Percentiles rank a stretch among this genome's conserved stretches.
Evolutionary conservation across 495 filamentous ascomycete genomes (phyloP).

Genomic region (Cryomyces antarcticus): DNA sequence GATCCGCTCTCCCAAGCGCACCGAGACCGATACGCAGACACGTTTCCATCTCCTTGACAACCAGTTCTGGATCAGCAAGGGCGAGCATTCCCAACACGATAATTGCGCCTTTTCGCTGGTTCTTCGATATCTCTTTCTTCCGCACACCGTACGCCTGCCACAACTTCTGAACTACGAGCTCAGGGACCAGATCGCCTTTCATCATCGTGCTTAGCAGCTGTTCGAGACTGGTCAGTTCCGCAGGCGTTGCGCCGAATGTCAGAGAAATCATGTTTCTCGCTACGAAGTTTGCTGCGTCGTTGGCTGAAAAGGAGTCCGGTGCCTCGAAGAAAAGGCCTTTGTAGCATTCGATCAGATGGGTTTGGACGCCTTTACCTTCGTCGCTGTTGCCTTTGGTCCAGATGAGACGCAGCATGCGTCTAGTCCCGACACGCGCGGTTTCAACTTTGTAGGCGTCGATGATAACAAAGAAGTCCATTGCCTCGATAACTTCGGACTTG

Average conservation of each 20-base stretch:
- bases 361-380: conserved; percentile 94
- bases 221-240: conserved; percentile 86
- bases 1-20: conserved; percentile 52
- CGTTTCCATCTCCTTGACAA: conserved; percentile 79
- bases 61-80: conserved; percentile 75
- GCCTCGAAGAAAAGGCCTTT: conserved; percentile 89
- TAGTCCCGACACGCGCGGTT: conserved; percentile 70
- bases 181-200: conserved; percentile 70
- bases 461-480: conserved; percentile 95
- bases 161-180: conserved; percentile 72
- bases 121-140: conserved; percentile 77
- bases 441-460: conserved; percentile 90
- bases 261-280: conserved; percentile 97
- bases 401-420: conserved; percentile 85
- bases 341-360: conserved; percentile 93
- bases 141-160: conserved; percentile 97
- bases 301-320: conserved; percentile 63
- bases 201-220: conserved; percentile 95
- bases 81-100: conserved; percentile 97
- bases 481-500: conserved; percentile 94
- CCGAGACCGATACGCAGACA: conserved; percentile 86
- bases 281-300: conserved; percentile 89
- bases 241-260: conserved; percentile 83
- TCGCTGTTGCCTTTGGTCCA: conserved; percentile 99
- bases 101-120: conserved; percentile 81